Base-by-base conservation (phyloP, 2,329 filamentous ascomycete genomes). In the Acrocalymma vagum region DNA sequence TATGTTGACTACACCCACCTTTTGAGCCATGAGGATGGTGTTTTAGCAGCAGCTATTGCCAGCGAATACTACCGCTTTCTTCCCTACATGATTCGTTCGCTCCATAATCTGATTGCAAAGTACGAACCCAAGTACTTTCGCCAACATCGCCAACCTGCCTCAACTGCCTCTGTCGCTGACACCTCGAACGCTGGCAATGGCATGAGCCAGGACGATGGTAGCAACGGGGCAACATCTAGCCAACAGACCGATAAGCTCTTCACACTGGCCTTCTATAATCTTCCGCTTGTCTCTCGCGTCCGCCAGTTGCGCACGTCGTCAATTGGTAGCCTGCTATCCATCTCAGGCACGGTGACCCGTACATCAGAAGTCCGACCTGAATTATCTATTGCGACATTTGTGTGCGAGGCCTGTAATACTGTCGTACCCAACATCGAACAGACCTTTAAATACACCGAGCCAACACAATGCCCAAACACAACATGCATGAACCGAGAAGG, bases 181-280 rank as follows among this genome's bases (percentile, higher is more conserved):
- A 86, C 89, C 1, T 83, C 80, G 1, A 70, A 81, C 31, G 74
- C 75, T 7, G 76, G 69, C 17, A 77, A 77, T 45, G 85, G 80
- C 16, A 86, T 89, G 39, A 76, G 73, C 11, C 79, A 78, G 29
- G 75, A 77, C 30, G 78, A 79, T 17, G 72, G 71, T 22, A 62
- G 85, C 27, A 82, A 84, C 29, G 83, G 85, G 58, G 87, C 90
- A 72, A 95, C 89, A 20, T 84, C 86, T 39, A 90, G 96, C 68
- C 92, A 96, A 70, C 92, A 96, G 74, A 96, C 94, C 0, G 94
- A 99, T 73, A 96, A 95, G 76, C 79, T 99, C 24, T 97, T 99
- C 70, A 84, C 90, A 4, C 79, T 96, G 36, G 92, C 92, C 21
- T 95, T 96, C 61, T 96, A 96, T 76, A 95, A 96, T 65, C 76